A percentile compares a stretch with the other conserved stretches of the same genome.
These are phyloP conservation scores for Tulasnella sp. DNA, from an alignment of 768 basidiomycete species.

Conservation along the genomic window DNA sequence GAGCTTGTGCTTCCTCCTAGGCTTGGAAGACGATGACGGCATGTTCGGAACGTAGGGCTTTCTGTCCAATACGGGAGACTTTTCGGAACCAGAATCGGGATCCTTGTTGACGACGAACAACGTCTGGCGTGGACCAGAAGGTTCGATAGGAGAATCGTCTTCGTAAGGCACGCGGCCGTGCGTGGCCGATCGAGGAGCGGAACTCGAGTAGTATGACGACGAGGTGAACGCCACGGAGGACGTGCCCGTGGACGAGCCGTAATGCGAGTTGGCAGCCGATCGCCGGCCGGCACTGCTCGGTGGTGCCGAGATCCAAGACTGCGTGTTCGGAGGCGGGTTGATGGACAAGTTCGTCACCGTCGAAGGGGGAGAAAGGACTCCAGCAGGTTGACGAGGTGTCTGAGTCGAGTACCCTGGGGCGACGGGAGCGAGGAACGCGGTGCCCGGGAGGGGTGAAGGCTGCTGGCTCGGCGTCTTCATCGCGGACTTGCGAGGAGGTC, in stretches of 20 bases:
- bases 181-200: constrained; percentile 15
- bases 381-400: constrained; percentile 8
- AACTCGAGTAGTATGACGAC: constrained; percentile 7
- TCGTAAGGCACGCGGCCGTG: background rate
- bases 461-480: constrained; percentile 18
- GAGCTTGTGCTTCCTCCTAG: constrained; percentile 7
- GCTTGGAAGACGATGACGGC: background rate
- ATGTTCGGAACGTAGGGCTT: background rate
- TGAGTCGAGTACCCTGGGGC: constrained; percentile 4
- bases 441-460: background rate
- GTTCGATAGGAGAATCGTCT: constrained; percentile 16
- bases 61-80: background rate
- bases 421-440: background rate
- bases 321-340: background rate
- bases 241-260: constrained; percentile 20
- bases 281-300: background rate
- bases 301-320: background rate
- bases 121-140: background rate
- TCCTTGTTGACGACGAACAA: constrained; percentile 22
- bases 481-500: constrained; percentile 20
- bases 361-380: constrained; percentile 10
- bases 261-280: constrained; percentile 15
- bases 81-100: constrained; percentile 4
- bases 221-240: constrained; percentile 26
- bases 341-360: background rate